phyloP scores from a whole-genome alignment of 202 grass and related monocot species.

The Schoenoplectus triqueter region DNA sequence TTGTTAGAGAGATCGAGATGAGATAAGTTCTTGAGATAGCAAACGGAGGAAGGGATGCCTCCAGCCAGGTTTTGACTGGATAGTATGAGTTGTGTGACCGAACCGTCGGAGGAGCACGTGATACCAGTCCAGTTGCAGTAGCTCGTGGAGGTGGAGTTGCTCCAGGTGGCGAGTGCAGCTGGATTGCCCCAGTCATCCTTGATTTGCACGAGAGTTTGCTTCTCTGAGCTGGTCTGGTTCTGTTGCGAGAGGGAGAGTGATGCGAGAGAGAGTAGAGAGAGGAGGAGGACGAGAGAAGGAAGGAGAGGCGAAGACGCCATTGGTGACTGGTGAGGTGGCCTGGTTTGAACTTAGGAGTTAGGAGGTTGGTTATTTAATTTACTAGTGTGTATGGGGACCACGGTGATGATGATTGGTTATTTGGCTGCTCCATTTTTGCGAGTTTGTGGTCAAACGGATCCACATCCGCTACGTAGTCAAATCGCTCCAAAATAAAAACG shows the following conservation, averaged over 20 bases:
- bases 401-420: too few species aligned
- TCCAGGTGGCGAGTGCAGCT: slow-evolving; percentile 48
- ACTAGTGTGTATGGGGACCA: too few species aligned
- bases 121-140: slow-evolving; percentile 60
- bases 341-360: background rate
- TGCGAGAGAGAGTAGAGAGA: slow-evolving; percentile 23
- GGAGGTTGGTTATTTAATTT: background rate
- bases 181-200: slow-evolving; percentile 54
- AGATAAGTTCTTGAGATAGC: slow-evolving; percentile 46
- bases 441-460: background rate
- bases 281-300: slow-evolving; percentile 17
- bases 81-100: slow-evolving; percentile 48
- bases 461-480: background rate
- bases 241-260: slow-evolving; percentile 48
- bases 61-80: slow-evolving; percentile 15
- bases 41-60: slow-evolving; percentile 48
- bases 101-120: slow-evolving; percentile 42
- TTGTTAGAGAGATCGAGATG: slow-evolving; percentile 52
- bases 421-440: too few species aligned
- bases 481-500: background rate
- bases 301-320: background rate
- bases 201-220: slow-evolving; percentile 46
- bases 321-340: slow-evolving; percentile 12
- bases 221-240: slow-evolving; percentile 26
- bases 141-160: background rate